Conservation (phyloP, 768 basidiomycete genomes). For the Dacryopinax spathularia region DNA sequence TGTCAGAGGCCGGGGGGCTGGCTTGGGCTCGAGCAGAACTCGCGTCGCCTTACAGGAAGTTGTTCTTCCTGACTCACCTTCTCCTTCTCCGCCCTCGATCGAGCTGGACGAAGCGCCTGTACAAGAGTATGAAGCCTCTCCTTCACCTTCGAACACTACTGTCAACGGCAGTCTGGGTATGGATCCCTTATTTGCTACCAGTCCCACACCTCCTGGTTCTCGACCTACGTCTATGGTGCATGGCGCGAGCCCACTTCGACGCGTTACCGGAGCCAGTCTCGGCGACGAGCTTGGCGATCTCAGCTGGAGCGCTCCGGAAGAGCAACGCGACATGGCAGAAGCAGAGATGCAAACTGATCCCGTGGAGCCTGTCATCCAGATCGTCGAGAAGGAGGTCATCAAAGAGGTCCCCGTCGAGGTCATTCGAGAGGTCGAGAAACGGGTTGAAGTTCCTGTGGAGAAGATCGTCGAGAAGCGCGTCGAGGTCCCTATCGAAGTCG, state of each 20-base stretch:
- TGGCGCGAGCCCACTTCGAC: slow-evolving; percentile 44
- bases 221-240: slow-evolving; percentile 22
- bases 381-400: slow-evolving; percentile 10
- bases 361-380: slow-evolving; percentile 8
- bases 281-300: slow-evolving; percentile 14
- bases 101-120: slow-evolving; percentile 12
- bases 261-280: slow-evolving; percentile 28
- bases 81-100: slow-evolving; percentile 28
- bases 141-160: slow-evolving; percentile 34
- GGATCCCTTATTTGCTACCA: slow-evolving; percentile 71
- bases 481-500: slow-evolving; percentile 13
- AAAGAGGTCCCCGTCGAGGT: slow-evolving; percentile 17
- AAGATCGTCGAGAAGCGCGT: slow-evolving; percentile 18
- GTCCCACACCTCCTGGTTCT: slow-evolving; percentile 35
- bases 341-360: slow-evolving; percentile 29
- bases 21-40: background rate
- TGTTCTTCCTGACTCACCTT: background rate
- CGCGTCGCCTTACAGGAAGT: background rate
- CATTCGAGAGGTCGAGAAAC: slow-evolving; percentile 15
- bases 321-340: slow-evolving; percentile 13
- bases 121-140: slow-evolving; percentile 13
- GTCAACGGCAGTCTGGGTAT: slow-evolving; percentile 49
- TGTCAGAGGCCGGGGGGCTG: background rate
- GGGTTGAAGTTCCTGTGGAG: slow-evolving; percentile 18
- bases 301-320: slow-evolving; percentile 22